Percentiles rank a stretch among this genome's conserved stretches.
Conservation (phyloP, 129 eudicot genomes). For the carrot (Daucus carota) region DH1_v3.0 NC_030381.2:45073001-45073500, state of each 20-base stretch:
- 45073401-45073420: background rate
- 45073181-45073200: conserved; percentile 56
- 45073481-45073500: too few species aligned
- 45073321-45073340: background rate
- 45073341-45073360: too few species aligned
- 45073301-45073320: background rate
- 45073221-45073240: conserved; percentile 46
- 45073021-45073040: conserved; percentile 76
- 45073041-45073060: conserved; percentile 52
- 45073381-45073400: background rate
- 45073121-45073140: conserved; percentile 41
- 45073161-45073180: conserved; percentile 51
- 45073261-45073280: conserved; percentile 41
- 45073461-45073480: background rate
- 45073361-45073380: too few species aligned
- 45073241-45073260: conserved; percentile 31
- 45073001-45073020: conserved; percentile 53
- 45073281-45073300: conserved; percentile 11
- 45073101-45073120: conserved; percentile 56
- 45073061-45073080: conserved; percentile 46
- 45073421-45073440: background rate
- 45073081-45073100: conserved; percentile 46
- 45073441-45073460: background rate
- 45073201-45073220: conserved; percentile 69
- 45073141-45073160: conserved; percentile 30